phyloP scores from a whole-genome alignment of 2,329 filamentous ascomycete genomes.

The Hypoxylon sp. region DNA sequence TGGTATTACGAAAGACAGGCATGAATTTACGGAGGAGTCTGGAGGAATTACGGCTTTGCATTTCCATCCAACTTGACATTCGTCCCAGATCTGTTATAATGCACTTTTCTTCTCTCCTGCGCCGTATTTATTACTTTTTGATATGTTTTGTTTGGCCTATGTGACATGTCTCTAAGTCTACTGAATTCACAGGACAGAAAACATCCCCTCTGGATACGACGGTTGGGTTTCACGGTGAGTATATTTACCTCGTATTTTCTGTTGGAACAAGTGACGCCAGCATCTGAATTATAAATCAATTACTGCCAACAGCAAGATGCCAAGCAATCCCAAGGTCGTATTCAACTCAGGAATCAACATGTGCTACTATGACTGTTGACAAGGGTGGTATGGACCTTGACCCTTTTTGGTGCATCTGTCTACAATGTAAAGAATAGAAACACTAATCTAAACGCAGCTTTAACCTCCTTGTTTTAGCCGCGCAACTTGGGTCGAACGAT shows the following conservation, averaged over 20 bases:
- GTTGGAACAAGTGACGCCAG: too few species aligned
- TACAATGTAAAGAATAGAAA: too few species aligned
- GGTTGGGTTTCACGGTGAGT: too few species aligned
- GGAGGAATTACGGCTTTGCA: conserved; percentile 28
- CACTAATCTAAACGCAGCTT: conserved; percentile 4
- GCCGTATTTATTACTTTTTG: neutral
- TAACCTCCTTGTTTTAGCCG: conserved; percentile 18
- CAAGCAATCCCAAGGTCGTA: too few species aligned
- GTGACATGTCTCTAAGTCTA: too few species aligned
- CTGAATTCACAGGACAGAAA: too few species aligned
- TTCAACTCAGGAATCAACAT: neutral
- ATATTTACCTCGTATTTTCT: too few species aligned
- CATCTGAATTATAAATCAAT: too few species aligned
- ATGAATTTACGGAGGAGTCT: conserved; percentile 30
- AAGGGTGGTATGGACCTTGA: neutral
- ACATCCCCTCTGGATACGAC: too few species aligned
- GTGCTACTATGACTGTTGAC: neutral
- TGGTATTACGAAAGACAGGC: conserved; percentile 38
- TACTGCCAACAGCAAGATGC: too few species aligned
- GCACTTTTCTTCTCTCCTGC: conserved; percentile 12
- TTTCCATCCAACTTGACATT: conserved; percentile 22
- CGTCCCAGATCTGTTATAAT: conserved; percentile 30
- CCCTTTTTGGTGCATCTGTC: too few species aligned
- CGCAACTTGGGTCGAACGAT: conserved; percentile 17
- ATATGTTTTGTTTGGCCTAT: too few species aligned